A percentile compares a stretch with the other conserved stretches of the same genome.
Evolutionary conservation across 176 grass and related monocot genomes (phyloP).

Genomic region (Dactylis glomerata): DNA sequence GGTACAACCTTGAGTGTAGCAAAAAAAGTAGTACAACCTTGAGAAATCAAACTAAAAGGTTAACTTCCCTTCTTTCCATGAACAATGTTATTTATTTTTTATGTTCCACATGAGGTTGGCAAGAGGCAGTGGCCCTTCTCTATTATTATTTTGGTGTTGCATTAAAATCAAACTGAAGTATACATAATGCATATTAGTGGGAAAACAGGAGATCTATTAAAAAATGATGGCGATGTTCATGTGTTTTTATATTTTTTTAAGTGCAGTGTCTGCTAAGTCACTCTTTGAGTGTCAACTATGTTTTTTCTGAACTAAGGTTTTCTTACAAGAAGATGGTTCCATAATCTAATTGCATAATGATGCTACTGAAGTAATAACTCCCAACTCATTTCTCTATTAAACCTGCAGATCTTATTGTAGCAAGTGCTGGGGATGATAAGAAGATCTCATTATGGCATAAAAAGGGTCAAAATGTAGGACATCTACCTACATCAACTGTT

Average conservation of each 20-base stretch:
- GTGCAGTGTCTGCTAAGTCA: neutral
- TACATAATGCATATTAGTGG: neutral
- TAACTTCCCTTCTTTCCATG: slow-evolving; percentile 1
- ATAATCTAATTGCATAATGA: slow-evolving; percentile 2
- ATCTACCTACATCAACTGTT: slow-evolving; percentile 65
- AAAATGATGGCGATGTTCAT: neutral
- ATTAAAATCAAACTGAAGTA: neutral
- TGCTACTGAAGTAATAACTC: neutral
- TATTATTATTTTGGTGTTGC: neutral
- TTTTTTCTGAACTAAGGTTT: neutral
- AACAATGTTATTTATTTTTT: neutral
- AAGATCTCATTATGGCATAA: slow-evolving; percentile 95
- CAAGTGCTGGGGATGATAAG: slow-evolving; percentile 96
- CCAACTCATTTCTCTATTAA: slow-evolving; percentile 17
- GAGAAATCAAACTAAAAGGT: slow-evolving; percentile 5
- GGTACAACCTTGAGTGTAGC: neutral
- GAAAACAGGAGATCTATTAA: neutral
- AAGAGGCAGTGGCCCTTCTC: neutral
- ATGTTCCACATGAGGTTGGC: neutral
- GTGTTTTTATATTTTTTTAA: neutral
- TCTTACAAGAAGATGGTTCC: slow-evolving; percentile 15
- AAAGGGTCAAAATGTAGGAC: slow-evolving; percentile 77
- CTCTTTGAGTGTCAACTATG: neutral
- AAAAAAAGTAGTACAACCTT: neutral
- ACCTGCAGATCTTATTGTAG: slow-evolving; percentile 83